Conservation (phyloP, 495 filamentous ascomycete species). For the Delitschia confertaspora region DNA sequence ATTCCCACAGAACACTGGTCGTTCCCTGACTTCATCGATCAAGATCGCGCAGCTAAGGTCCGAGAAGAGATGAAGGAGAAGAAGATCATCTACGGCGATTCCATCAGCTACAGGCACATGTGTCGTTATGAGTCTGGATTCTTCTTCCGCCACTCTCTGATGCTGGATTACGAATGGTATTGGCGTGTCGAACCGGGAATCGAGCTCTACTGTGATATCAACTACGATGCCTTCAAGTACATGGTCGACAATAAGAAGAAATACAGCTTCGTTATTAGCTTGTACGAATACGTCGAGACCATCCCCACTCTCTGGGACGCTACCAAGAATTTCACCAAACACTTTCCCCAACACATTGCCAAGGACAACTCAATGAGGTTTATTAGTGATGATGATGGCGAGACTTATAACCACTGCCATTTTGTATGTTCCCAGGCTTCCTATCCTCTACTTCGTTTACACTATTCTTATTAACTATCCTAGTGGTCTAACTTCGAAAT, state of each 20-base stretch:
- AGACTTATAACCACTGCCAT: constrained; percentile 89
- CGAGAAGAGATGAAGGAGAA: constrained; percentile 45
- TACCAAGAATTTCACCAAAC: constrained; percentile 80
- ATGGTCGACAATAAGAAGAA: constrained; percentile 41
- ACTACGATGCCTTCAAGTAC: constrained; percentile 41
- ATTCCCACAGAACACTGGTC: constrained; percentile 45
- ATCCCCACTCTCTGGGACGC: constrained; percentile 95
- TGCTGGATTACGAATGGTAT: constrained; percentile 42
- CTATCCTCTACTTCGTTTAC: background rate
- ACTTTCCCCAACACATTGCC: constrained; percentile 78
- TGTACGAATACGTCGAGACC: constrained; percentile 93
- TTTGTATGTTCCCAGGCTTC: constrained; percentile 50
- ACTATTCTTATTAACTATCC: constrained; percentile 8
- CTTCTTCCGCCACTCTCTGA: constrained; percentile 42
- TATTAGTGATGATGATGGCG: constrained; percentile 78
- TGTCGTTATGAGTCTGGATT: constrained; percentile 43
- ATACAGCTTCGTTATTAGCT: constrained; percentile 38
- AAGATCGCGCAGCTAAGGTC: constrained; percentile 47
- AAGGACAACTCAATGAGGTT: constrained; percentile 82
- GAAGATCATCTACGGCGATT: constrained; percentile 71
- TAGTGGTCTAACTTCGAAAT: constrained; percentile 55
- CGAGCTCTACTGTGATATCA: constrained; percentile 41
- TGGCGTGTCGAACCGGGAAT: constrained; percentile 42
- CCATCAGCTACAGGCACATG: constrained; percentile 50
- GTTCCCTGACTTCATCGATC: constrained; percentile 47